phyloP scores from a whole-genome alignment of 2,329 filamentous ascomycete genomes.

The Apiospora malaysiana region DNA sequence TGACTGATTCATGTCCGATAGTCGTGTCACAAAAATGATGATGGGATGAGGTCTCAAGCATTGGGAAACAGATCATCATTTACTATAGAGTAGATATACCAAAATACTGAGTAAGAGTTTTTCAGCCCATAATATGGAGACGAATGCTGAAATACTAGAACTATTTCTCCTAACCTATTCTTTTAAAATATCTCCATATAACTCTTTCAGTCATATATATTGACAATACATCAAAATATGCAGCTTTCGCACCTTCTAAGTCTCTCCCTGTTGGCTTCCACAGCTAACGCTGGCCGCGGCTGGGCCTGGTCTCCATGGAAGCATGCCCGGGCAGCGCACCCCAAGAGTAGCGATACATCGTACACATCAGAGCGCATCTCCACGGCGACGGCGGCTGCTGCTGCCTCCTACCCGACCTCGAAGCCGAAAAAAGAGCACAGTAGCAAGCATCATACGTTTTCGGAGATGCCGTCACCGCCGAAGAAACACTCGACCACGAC shows the following conservation, averaged over 20 bases:
- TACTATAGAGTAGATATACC: too few species aligned
- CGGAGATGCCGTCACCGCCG: neutral
- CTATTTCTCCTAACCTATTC: neutral
- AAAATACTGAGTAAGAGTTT: too few species aligned
- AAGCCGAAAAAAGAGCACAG: neutral
- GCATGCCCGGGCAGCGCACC: too few species aligned
- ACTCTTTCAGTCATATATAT: neutral
- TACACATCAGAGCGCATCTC: neutral
- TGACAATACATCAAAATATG: neutral
- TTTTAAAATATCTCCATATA: too few species aligned
- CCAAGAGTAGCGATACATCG: neutral
- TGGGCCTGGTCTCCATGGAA: slow-evolving; percentile 3
- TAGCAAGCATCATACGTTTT: neutral
- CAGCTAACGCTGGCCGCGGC: neutral
- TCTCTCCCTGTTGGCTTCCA: neutral
- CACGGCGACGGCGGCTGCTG: neutral
- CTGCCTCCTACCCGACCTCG: neutral
- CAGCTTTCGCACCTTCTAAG: neutral
- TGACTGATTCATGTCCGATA: neutral
- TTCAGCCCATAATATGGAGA: neutral
- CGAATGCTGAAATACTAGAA: neutral
- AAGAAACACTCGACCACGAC: neutral
- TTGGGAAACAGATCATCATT: neutral
- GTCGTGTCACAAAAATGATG: slow-evolving; percentile 5
- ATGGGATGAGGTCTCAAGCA: neutral